Evolutionary conservation across 371 early-diverging fungal species (phyloP).

Genomic region (Mucor circinelloides): DNA sequence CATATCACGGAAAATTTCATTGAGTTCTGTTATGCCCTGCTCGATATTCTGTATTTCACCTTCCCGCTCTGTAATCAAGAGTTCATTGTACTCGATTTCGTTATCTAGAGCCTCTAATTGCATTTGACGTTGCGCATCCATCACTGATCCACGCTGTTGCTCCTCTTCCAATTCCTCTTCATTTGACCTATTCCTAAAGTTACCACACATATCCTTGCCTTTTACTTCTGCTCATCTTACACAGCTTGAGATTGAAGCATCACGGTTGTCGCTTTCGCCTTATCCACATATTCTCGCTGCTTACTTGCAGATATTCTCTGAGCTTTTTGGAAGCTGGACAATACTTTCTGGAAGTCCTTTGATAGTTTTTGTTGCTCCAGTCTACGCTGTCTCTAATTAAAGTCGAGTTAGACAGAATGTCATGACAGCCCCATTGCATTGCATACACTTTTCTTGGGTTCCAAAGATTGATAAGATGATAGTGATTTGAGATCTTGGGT

Average conservation of each 20-base stretch:
- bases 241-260: constrained; percentile 41
- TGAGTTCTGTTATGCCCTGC: constrained; percentile 87
- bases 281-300: constrained; percentile 83
- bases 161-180: constrained; percentile 32
- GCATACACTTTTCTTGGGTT: constrained; percentile 9
- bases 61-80: constrained; percentile 91
- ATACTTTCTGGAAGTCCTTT: constrained; percentile 89
- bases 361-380: constrained; percentile 82
- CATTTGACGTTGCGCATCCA: constrained; percentile 56
- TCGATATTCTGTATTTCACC: constrained; percentile 92
- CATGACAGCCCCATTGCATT: too few relatives aligned
- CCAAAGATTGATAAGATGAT: constrained; percentile 32
- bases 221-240: constrained; percentile 22
- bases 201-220: not conserved
- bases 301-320: constrained; percentile 83
- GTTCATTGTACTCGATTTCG: constrained; percentile 91
- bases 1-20: constrained; percentile 95
- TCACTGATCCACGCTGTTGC: constrained; percentile 39
- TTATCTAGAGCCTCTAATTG: constrained; percentile 84
- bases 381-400: constrained; percentile 68
- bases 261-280: constrained; percentile 55
- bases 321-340: constrained; percentile 83
- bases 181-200: constrained; percentile 41
- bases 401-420: not conserved
- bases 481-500: constrained; percentile 74